A percentile compares a stretch with the other conserved stretches of the same genome.
Conservation (phyloP, 2,329 filamentous ascomycete species). For the Colletotrichum cordylinicola region DNA sequence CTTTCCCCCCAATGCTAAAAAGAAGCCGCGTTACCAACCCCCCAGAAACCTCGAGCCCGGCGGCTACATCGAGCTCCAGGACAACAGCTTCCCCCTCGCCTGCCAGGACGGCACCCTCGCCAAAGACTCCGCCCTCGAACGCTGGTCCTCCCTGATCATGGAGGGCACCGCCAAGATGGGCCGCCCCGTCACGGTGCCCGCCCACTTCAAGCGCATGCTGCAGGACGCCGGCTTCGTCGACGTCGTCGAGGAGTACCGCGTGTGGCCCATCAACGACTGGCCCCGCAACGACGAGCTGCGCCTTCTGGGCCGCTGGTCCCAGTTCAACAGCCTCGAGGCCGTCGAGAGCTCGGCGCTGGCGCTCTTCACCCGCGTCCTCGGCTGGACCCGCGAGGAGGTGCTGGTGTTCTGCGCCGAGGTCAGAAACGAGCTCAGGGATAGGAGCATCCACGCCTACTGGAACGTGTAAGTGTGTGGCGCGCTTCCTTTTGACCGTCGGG, state of each 20-base stretch:
- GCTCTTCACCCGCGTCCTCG: constrained; percentile 36
- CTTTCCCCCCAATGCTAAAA: no score
- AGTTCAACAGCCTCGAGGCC: constrained; percentile 8
- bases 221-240: constrained; percentile 38
- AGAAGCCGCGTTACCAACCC: constrained; percentile 10
- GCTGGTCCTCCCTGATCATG: constrained; percentile 34
- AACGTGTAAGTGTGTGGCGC: neutral
- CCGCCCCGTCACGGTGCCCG: constrained; percentile 31
- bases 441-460: constrained; percentile 34
- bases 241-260: constrained; percentile 31
- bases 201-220: constrained; percentile 29
- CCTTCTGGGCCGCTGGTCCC: constrained; percentile 34
- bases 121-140: constrained; percentile 29
- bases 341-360: constrained; percentile 34
- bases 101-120: constrained; percentile 35
- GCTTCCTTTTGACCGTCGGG: no score
- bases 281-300: constrained; percentile 36
- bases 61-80: constrained; percentile 38
- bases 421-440: constrained; percentile 32
- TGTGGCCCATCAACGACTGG: constrained; percentile 42
- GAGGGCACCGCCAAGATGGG: constrained; percentile 33
- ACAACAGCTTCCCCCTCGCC: constrained; percentile 29
- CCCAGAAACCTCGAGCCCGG: constrained; percentile 32
- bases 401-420: constrained; percentile 31
- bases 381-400: constrained; percentile 34